Evolutionary conservation across 176 grass and related monocot genomes (phyloP).

Genomic region (Dendrocalamus sinicus): DNA sequence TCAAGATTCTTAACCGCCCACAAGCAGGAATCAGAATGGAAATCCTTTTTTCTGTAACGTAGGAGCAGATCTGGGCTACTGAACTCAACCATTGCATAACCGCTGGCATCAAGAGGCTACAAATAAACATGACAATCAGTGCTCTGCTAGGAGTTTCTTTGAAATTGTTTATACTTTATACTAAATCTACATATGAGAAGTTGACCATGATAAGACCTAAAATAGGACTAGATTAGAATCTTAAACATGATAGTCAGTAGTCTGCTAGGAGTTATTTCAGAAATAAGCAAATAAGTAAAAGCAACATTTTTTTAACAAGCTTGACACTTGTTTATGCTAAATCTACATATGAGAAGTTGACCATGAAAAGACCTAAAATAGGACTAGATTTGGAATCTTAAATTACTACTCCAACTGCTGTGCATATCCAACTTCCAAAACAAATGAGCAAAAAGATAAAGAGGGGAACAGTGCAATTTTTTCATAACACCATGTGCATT

Average conservation of each 20-base stretch:
- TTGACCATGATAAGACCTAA: neutral
- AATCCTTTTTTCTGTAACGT: conserved; percentile 60
- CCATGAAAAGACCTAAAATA: conserved; percentile 1
- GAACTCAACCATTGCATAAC: conserved; percentile 59
- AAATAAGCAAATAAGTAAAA: conserved; percentile 9
- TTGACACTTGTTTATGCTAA: conserved; percentile 4
- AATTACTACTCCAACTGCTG: neutral
- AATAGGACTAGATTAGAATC: neutral
- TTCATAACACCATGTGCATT: conserved; percentile 6
- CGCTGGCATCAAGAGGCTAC: conserved; percentile 70
- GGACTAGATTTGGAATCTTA: conserved; percentile 8
- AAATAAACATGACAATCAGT: conserved; percentile 40
- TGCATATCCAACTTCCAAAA: neutral
- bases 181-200: conserved; percentile 6
- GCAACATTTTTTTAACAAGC: neutral
- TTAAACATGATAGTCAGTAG: conserved; percentile 20
- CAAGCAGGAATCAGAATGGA: conserved; percentile 39
- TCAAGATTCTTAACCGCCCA: conserved; percentile 47
- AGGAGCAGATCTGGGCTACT: conserved; percentile 55
- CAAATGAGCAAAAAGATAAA: conserved; percentile 1
- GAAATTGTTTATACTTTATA: conserved; percentile 32
- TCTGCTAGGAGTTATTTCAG: conserved; percentile 1
- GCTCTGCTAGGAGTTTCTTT: neutral
- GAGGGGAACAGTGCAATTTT: neutral
- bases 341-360: neutral